Conservation (phyloP, 768 basidiomycete species). For the Mycena maculata region DNA sequence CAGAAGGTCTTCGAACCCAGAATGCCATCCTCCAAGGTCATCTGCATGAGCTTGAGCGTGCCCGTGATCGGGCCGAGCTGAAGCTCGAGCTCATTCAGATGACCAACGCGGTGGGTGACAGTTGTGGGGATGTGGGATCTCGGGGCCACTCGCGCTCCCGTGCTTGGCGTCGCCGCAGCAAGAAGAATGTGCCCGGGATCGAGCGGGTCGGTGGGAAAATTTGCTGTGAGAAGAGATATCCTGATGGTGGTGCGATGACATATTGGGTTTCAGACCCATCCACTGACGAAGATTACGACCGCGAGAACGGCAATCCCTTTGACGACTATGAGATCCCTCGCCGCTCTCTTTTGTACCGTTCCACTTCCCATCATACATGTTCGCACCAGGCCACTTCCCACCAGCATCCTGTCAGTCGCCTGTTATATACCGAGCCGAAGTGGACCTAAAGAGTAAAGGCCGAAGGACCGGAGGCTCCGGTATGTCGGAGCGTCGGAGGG, state of each 20-base stretch:
- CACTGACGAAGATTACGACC: background rate
- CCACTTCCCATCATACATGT: too few relatives aligned
- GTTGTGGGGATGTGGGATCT: too few relatives aligned
- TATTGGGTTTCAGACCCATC: conserved; percentile 14
- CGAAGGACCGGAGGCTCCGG: too few relatives aligned
- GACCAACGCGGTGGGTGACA: too few relatives aligned
- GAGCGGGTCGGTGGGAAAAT: conserved; percentile 11
- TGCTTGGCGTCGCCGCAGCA: conserved; percentile 15
- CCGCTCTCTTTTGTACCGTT: too few relatives aligned
- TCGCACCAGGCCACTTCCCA: background rate
- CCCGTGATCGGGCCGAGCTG: conserved; percentile 32
- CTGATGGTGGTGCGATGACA: conserved; percentile 13
- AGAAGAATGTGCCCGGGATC: conserved; percentile 1
- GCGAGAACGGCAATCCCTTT: background rate
- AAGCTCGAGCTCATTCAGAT: conserved; percentile 13
- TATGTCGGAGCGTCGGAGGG: too few relatives aligned
- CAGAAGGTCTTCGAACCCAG: conserved; percentile 25
- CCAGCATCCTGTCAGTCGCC: background rate
- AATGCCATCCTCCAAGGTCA: conserved; percentile 23
- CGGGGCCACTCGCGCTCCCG: too few relatives aligned
- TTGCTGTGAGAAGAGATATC: conserved; percentile 15
- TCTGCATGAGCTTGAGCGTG: conserved; percentile 23
- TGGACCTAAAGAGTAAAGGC: too few relatives aligned
- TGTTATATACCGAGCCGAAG: too few relatives aligned
- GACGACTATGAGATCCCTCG: background rate